A percentile compares a stretch with the other conserved stretches of the same genome.
Evolutionary conservation across 169 alveolate genomes (phyloP).

Genomic region (Eimeria zaria): DNA sequence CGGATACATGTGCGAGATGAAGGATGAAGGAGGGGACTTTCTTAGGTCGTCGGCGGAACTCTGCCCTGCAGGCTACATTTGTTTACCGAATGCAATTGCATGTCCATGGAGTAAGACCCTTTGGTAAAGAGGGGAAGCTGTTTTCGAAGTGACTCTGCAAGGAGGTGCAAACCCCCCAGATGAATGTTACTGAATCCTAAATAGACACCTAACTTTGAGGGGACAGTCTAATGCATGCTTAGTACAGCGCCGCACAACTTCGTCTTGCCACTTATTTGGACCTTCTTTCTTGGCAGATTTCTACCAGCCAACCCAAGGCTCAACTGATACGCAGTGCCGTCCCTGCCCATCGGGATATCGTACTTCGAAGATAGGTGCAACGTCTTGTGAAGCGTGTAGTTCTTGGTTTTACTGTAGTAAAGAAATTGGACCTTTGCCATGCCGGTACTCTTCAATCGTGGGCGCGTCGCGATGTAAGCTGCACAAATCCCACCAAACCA

Average conservation of each 20-base stretch:
- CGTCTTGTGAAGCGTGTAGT: background rate
- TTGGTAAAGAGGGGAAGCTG: background rate
- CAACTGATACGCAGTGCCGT: conserved; percentile 16
- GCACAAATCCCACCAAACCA: background rate
- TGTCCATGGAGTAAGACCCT: conserved; percentile 28
- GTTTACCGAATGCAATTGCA: conserved; percentile 37
- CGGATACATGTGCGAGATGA: conserved; percentile 62
- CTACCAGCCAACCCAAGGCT: conserved; percentile 20
- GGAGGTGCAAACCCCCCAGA: background rate
- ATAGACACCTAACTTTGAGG: background rate
- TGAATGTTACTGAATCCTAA: background rate
- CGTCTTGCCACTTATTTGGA: background rate
- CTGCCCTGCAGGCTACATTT: conserved; percentile 63
- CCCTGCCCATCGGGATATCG: conserved; percentile 4
- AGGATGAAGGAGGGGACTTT: conserved; percentile 57
- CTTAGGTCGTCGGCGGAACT: background rate
- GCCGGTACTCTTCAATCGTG: conserved; percentile 6
- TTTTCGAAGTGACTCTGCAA: background rate
- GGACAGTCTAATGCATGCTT: background rate
- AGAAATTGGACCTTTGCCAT: conserved; percentile 12
- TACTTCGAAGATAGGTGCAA: background rate
- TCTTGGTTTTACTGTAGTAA: background rate
- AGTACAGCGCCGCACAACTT: background rate
- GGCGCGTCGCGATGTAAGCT: background rate
- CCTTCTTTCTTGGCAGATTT: conserved; percentile 16